Evolutionary conservation across 1,284 basidiomycete genomes (phyloP), one percentile per base, ranked within the genome.

Genomic region (Flammula alnicola): DNA sequence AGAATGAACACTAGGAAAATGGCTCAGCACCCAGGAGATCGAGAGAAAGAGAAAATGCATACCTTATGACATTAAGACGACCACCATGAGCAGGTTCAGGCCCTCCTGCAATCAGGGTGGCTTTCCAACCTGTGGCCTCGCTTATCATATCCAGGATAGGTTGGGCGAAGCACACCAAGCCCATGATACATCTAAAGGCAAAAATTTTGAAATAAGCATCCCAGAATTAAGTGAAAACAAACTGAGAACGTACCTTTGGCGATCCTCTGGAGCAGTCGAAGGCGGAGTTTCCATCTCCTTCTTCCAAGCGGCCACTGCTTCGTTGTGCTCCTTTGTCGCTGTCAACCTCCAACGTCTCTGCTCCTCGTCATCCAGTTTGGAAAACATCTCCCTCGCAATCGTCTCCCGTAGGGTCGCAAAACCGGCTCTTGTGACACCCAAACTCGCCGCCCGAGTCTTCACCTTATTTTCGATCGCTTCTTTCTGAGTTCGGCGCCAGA

Each of bases 41-140:
- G 26, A 26, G 19, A 11, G 22, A 19, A 50, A 10, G 10, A 7
- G 25, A 31, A 4, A 10, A 36, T 22, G 25, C 40, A 11, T 48
- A 54, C 52, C 47, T 54, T 11, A 49, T 42, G 12, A 54, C 30
- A 20, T 46, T 49, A 0, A 54, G 16, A 7, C 19, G 30, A 10
- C 51, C 51, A 5, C 20, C 37, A 7, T 52, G 36, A 4, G 51
- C 51, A 11, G 52, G 52, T 27, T 54, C 52, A 12, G 52, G 52
- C 1, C 52, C 52, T 12, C 52, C 52, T 9, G 47, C 46, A 11
- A 54, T 46, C 3, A 54, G 14, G 8, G 37, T 36, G 3, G 17
- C 52, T 14, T 54, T 45, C 52, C 47, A 49, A 11, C 47, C 44
- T 1, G 47, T 54, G 5, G 31, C 27, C 9, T 49, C 42, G 11